Conservation (phyloP, 2,329 filamentous ascomycete genomes). For the Aspergillus sojae region DNA sequence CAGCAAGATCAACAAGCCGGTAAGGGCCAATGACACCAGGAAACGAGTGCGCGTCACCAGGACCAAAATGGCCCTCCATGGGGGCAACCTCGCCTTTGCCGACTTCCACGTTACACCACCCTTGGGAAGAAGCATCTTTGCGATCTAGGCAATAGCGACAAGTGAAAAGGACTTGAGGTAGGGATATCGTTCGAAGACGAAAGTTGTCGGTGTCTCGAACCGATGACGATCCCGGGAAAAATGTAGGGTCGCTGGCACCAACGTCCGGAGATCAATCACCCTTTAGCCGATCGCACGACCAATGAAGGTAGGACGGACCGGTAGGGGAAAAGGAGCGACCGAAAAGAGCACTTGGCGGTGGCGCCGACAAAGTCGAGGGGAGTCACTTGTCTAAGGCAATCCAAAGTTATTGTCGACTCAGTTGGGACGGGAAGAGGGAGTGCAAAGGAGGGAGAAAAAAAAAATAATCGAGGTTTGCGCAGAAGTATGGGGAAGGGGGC, state of each 20-base stretch:
- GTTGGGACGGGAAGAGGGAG: neutral
- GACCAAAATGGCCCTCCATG: constrained; percentile 70
- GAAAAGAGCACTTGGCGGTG: constrained; percentile 6
- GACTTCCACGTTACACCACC: constrained; percentile 92
- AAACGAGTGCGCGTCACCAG: constrained; percentile 78
- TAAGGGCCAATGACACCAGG: constrained; percentile 70
- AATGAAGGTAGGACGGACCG: constrained; percentile 1
- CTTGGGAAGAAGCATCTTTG: constrained; percentile 83
- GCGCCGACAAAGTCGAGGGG: constrained; percentile 6
- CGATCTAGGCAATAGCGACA: constrained; percentile 4
- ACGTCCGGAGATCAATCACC: constrained; percentile 5
- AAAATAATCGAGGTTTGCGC: neutral
- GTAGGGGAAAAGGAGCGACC: constrained; percentile 6
- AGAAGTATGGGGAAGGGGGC: constrained; percentile 16
- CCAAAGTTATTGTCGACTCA: neutral
- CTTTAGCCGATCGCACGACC: constrained; percentile 3
- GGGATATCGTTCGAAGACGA: neutral
- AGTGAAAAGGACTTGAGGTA: neutral
- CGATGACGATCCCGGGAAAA: constrained; percentile 19
- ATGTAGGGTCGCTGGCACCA: constrained; percentile 1
- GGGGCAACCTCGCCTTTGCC: constrained; percentile 76
- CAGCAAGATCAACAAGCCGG: constrained; percentile 74
- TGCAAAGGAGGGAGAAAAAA: neutral
- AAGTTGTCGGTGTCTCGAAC: constrained; percentile 11
- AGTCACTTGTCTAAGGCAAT: constrained; percentile 1